phyloP scores from a whole-genome alignment of 164 flowering plant genomes.

The Euptelea pleiosperma region DNA sequence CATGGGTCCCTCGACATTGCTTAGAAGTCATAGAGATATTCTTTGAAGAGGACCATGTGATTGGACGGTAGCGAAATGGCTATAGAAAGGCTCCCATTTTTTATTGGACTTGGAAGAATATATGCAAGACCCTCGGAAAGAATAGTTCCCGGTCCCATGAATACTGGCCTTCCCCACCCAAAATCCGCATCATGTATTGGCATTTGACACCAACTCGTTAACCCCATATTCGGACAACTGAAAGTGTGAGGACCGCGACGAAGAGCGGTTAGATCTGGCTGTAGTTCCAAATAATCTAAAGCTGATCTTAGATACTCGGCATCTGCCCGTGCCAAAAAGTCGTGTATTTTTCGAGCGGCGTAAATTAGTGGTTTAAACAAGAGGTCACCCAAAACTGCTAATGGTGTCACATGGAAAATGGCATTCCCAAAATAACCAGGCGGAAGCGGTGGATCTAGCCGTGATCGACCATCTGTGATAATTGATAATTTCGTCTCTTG shows the following conservation, averaged over 20 bases:
- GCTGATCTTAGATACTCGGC: conserved; percentile 30
- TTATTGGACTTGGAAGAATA: conserved; percentile 18
- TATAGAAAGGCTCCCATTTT: conserved; percentile 21
- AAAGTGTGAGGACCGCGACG: conserved; percentile 18
- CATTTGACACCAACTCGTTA: conserved; percentile 27
- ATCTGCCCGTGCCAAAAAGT: conserved; percentile 14
- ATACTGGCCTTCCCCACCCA: conserved; percentile 36
- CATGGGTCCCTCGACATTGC: neutral
- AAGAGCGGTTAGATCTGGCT: conserved; percentile 13
- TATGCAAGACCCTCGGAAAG: conserved; percentile 17
- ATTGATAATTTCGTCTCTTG: conserved; percentile 22
- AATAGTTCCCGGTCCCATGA: conserved; percentile 22
- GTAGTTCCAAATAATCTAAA: conserved; percentile 27
- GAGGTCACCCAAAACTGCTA: conserved; percentile 16
- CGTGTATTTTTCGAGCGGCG: conserved; percentile 17
- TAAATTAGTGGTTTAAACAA: neutral
- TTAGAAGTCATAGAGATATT: conserved; percentile 23
- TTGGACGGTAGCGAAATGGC: conserved; percentile 11
- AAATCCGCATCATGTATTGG: conserved; percentile 32
- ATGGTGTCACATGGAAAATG: conserved; percentile 14
- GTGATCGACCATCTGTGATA: conserved; percentile 17
- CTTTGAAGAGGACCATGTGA: conserved; percentile 18
- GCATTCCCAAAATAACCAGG: conserved; percentile 25
- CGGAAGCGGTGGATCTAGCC: conserved; percentile 24
- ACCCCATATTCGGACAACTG: conserved; percentile 15